Base-by-base conservation (phyloP, 176 grass and related monocot genomes). In the Oryza meridionalis region DNA sequence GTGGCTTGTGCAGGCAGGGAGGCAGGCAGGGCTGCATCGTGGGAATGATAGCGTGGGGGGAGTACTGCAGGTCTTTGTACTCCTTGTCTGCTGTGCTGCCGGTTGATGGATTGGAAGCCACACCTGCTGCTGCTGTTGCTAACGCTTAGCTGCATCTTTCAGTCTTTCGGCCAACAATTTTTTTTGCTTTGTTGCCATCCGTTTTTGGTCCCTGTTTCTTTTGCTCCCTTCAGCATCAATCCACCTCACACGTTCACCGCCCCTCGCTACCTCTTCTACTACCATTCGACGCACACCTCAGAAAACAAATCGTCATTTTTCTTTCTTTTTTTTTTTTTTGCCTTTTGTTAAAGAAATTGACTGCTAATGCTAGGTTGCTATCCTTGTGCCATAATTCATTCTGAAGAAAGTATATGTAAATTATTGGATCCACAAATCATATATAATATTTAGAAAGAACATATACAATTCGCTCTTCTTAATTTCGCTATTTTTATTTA, bases 191-290 rank as follows among this genome's bases (percentile, higher is more conserved):
- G 24, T 22, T 67, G 64, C 7, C 74, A 11, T 10, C 27, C 50
- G 37, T 62, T 62, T 62, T 77, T 27, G 65, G 50, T 77, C 65
- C 61, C 77, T 64, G 78, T 82, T 33, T 75, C 50, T 75, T 81
- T 68, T 45, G 70, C 69, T 87, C 69, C 72, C 85, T 69, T 87
- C 72, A n/a, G 73, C 79, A 42, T 88, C 79, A 88, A 27, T 82
- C 65, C n/a, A 21, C 63, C 27, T 77, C 65, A 62, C 27, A 16
- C 31, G 6, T 6, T n/a, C 1, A 3, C 37, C 14, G 0, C 58
- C n/a, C 8, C 58, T 3, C 7, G 1, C 37, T 7, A 5, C 37
- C 6, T 38, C 6, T 61, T 24, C 19, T 58, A 24, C 9, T 62
- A 24, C 58, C 21, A 24, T 73, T 4, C 19, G 6, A 22, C 7